phyloP scores from a whole-genome alignment of 306 rosid species.

The Phaseolus lunatus region DNA sequence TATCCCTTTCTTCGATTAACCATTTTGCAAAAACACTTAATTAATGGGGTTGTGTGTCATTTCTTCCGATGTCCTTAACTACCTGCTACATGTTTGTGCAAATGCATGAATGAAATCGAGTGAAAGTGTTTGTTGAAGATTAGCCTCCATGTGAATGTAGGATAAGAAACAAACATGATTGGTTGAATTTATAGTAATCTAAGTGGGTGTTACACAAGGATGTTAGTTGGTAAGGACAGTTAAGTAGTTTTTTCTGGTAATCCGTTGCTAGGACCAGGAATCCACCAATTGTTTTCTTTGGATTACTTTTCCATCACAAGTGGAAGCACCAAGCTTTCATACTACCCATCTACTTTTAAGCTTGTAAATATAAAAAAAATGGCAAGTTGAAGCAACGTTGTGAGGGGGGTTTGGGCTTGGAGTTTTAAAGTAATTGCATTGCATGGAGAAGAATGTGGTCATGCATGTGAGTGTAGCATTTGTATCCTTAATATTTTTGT shows the following conservation, averaged over 20 bases:
- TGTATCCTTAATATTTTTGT: constrained; percentile 2
- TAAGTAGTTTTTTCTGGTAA: constrained; percentile 80
- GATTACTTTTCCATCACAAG: constrained; percentile 44
- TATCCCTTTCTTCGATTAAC: background rate
- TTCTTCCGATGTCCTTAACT: background rate
- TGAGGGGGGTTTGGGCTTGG: background rate
- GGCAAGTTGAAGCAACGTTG: constrained; percentile 21
- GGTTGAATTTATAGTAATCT: constrained; percentile 32
- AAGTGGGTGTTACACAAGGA: constrained; percentile 32
- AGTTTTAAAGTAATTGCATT: constrained; percentile 24
- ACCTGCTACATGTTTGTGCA: constrained; percentile 7
- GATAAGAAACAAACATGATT: constrained; percentile 41
- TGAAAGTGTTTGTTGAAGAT: constrained; percentile 40
- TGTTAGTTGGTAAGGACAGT: constrained; percentile 59
- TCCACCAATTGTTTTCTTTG: constrained; percentile 47
- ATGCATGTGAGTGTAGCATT: constrained; percentile 48
- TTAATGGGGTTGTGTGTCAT: constrained; percentile 14
- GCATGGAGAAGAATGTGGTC: constrained; percentile 25
- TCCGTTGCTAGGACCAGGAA: constrained; percentile 57
- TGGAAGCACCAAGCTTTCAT: constrained; percentile 45
- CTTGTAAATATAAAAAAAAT: constrained; percentile 31
- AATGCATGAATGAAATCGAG: constrained; percentile 50
- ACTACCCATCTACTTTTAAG: constrained; percentile 27
- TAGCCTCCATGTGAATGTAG: constrained; percentile 48
- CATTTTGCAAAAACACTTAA: background rate